These are phyloP conservation scores for Ocimum tenuiflorum DNA, from an alignment of 257 asterid genomes.

Conservation along the genomic window DNA sequence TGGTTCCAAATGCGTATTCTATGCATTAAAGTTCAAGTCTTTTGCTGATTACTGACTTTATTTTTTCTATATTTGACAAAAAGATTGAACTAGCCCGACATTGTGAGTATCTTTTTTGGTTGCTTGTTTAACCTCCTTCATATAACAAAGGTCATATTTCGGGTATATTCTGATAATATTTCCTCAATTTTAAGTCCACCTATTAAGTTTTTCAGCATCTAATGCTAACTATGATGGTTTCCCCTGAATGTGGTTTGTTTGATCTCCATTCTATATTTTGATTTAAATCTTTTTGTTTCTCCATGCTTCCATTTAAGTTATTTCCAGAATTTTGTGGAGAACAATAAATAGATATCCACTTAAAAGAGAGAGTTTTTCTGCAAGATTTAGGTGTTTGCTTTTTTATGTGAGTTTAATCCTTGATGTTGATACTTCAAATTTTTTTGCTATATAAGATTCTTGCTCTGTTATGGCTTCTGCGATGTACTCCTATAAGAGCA, in stretches of 20 bases:
- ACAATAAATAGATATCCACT: background rate
- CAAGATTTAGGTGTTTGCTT: background rate
- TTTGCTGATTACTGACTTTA: constrained; percentile 1
- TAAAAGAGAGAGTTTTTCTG: background rate
- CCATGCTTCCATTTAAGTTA: background rate
- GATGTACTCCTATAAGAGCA: background rate
- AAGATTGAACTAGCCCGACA: background rate
- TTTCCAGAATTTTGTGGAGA: background rate
- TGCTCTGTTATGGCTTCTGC: background rate
- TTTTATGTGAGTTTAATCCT: background rate
- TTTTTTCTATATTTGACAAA: background rate
- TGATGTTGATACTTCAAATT: background rate
- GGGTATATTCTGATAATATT: background rate
- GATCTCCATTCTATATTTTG: constrained; percentile 3
- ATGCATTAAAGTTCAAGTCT: background rate
- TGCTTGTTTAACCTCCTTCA: background rate
- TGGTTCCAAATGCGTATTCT: constrained; percentile 3
- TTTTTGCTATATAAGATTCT: background rate
- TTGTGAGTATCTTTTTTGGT: background rate
- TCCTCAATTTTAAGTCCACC: background rate
- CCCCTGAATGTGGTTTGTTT: background rate
- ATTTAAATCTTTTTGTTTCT: background rate
- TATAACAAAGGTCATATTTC: background rate
- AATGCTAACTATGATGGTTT: background rate
- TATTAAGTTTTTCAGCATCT: background rate